Base-by-base conservation (phyloP, 371 early-diverging fungal species). In the Zychaea mexicana region DNA sequence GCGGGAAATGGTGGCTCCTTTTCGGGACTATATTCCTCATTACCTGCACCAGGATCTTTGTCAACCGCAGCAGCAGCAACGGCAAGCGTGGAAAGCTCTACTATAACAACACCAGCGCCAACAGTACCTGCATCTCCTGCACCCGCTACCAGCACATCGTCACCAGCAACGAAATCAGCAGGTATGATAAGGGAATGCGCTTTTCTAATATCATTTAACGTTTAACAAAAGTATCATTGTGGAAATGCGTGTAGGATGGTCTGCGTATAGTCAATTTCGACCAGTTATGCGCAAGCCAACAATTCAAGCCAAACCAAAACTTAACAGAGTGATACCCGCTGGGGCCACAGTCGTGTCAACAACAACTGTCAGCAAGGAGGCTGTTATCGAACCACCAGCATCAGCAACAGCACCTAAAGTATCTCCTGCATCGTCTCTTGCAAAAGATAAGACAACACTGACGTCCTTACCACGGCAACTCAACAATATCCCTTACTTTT, bases 241-340 rank as follows among this genome's bases (percentile, higher is more conserved):
- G n/a, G n/a, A n/a, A n/a, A n/a, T n/a, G 19, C 8, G 47, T 49
- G 28, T 64, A 76, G 82, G 82, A 13, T 82, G 82, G 82, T 73
- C 79, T 10, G 66, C 73, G 13, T 63, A 68, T 61, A 69, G 67
- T 53, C 77, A 76, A 19, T 82, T 82, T 62, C 73, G 79, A 42
- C 82, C 82, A 21, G 75, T 79, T 32, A 64, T 77, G 46, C 82
- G 82, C 42, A 70, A 74, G 47, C 83, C 83, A 8, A 73, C 74
- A 1, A 71, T 78, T 19, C 79, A 77, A 53, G 83, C 79, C 33
- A 82, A 79, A 42, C 82, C 82, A 9, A 78, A 77, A 39, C 49
- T 79, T 7, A 68, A 72, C 27, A 70, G 70, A 56, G 75, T 78
- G 5, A 79, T 78, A 52, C 77, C 80, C 13, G 67, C 74, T 27